Conservation (phyloP, 1,284 basidiomycete species). For the Coniferiporia weirii region DNA sequence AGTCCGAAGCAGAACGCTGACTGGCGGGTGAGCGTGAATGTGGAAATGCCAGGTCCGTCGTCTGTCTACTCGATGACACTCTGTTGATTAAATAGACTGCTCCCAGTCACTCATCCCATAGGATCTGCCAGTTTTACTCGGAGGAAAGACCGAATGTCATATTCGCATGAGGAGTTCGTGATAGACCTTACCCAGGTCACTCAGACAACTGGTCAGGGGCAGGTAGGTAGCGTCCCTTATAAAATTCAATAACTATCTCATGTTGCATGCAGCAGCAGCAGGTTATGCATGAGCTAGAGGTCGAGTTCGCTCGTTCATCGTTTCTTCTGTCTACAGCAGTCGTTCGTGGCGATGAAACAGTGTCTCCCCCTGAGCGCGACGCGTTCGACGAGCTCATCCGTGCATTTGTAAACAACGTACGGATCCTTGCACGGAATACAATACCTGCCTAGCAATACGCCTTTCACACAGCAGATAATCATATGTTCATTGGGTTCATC, state of each 20-base stretch:
- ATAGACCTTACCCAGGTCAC: constrained; percentile 94
- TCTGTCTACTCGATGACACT: neutral
- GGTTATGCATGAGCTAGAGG: constrained; percentile 63
- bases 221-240: constrained; percentile 24
- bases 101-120: constrained; percentile 52
- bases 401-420: constrained; percentile 77
- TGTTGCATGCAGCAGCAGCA: constrained; percentile 41
- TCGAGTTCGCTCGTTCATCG: constrained; percentile 62
- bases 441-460: constrained; percentile 16
- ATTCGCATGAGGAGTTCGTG: constrained; percentile 86
- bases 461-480: neutral
- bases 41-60: constrained; percentile 70
- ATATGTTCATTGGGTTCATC: neutral
- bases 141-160: constrained; percentile 89
- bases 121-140: constrained; percentile 56
- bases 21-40: constrained; percentile 87
- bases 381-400: constrained; percentile 77
- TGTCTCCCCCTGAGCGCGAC: constrained; percentile 55
- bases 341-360: constrained; percentile 52
- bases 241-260: neutral
- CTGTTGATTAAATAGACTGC: constrained; percentile 21
- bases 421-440: constrained; percentile 69
- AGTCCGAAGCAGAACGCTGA: constrained; percentile 81
- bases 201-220: constrained; percentile 41
- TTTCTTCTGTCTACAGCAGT: constrained; percentile 54